These are phyloP conservation scores for Wickerhamomyces ciferrii DNA, from an alignment of 805 yeast species.

Conservation along the genomic window DNA sequence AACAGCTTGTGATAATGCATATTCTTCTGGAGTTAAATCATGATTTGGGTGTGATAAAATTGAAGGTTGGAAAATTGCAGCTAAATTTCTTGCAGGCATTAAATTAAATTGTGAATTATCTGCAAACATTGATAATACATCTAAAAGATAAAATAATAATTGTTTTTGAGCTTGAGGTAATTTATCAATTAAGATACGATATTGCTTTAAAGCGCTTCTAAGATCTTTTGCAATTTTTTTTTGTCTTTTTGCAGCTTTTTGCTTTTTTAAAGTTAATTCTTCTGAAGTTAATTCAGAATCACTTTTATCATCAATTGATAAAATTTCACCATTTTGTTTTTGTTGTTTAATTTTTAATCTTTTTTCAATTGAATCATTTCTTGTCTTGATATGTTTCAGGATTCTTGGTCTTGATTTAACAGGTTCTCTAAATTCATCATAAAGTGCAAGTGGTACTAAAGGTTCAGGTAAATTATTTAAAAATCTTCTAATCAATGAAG, in stretches of 20 bases:
- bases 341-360: constrained; percentile 22
- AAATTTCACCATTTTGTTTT: constrained; percentile 1
- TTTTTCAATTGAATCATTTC: constrained; percentile 38
- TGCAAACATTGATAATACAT: constrained; percentile 80
- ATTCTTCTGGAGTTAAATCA: constrained; percentile 89
- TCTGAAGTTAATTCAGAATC: constrained; percentile 12
- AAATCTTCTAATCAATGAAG: constrained; percentile 80
- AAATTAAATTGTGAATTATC: constrained; percentile 70
- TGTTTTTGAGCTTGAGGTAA: constrained; percentile 80
- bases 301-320: constrained; percentile 10
- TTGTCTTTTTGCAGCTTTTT: constrained; percentile 32
- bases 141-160: constrained; percentile 79
- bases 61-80: constrained; percentile 97
- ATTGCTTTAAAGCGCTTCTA: constrained; percentile 62
- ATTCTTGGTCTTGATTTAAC: constrained; percentile 59
- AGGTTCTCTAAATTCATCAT: constrained; percentile 77
- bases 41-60: constrained; percentile 88
- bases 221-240: constrained; percentile 60
- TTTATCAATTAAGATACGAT: constrained; percentile 59
- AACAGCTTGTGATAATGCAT: constrained; percentile 78
- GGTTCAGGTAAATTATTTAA: constrained; percentile 91
- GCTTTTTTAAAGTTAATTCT: constrained; percentile 24
- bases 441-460: constrained; percentile 70
- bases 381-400: constrained; percentile 57
- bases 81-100: constrained; percentile 90